phyloP scores from a whole-genome alignment of 192 early-diverging fungal genomes.

The Phycomyces blakesleeanus region DNA sequence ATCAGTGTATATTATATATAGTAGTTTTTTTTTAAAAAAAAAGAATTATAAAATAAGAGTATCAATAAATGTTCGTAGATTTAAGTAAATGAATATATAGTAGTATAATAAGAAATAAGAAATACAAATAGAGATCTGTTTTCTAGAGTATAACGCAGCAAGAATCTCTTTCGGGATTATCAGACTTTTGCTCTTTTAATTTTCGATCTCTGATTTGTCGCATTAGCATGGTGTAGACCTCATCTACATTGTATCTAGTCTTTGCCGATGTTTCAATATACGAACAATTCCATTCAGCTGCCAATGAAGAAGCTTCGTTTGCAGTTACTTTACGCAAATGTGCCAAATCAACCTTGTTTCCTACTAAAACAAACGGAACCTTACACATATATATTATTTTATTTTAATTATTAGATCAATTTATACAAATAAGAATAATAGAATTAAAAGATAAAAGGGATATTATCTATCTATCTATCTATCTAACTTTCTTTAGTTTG shows the following conservation, averaged over 20 bases:
- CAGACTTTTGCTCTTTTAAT: constrained; percentile 20
- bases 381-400: too few species aligned
- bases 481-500: constrained; percentile 5
- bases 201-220: constrained; percentile 69
- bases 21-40: too few species aligned
- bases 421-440: too few species aligned
- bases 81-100: too few species aligned
- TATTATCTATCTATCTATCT: too few species aligned
- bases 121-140: too few species aligned
- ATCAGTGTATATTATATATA: too few species aligned
- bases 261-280: constrained; percentile 72
- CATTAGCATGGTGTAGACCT: constrained; percentile 71
- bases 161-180: constrained; percentile 15
- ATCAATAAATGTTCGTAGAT: too few species aligned
- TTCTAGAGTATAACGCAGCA: constrained; percentile 14
- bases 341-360: constrained; percentile 69
- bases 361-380: constrained; percentile 76
- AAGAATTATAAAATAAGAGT: too few species aligned
- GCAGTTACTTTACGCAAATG: constrained; percentile 56
- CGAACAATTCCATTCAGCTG: constrained; percentile 58
- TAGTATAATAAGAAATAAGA: too few species aligned
- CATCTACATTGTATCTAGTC: constrained; percentile 74
- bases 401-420: too few species aligned
- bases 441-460: too few species aligned
- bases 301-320: constrained; percentile 49